Conservation (phyloP, 2,329 filamentous ascomycete genomes). For the Didymella sp. region DNA sequence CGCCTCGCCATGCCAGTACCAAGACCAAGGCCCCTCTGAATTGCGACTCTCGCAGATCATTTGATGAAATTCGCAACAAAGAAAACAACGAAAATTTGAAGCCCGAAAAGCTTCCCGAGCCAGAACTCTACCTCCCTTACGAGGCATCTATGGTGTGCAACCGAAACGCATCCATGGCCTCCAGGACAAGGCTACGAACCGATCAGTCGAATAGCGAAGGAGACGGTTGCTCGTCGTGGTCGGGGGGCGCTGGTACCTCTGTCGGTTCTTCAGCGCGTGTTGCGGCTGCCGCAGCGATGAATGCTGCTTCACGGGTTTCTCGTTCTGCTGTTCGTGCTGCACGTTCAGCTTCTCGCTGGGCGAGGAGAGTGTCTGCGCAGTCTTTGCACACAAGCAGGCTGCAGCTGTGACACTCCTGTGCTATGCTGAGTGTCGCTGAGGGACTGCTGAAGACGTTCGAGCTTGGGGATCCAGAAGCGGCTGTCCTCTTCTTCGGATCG, state of each 20-base stretch:
- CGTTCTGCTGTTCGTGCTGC: neutral
- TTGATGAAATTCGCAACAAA: neutral
- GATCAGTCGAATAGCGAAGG: neutral
- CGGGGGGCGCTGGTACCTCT: neutral
- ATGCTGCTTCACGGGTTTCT: neutral
- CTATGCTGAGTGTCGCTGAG: constrained; percentile 28
- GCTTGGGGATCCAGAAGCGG: neutral
- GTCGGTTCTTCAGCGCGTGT: neutral
- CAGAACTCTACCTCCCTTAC: neutral
- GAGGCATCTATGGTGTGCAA: too few relatives aligned
- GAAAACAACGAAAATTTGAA: neutral
- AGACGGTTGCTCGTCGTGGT: neutral
- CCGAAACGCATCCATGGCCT: neutral
- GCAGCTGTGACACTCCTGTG: constrained; percentile 36
- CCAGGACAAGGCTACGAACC: too few relatives aligned
- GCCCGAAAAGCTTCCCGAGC: neutral
- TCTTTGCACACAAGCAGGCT: constrained; percentile 32
- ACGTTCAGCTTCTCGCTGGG: constrained; percentile 5
- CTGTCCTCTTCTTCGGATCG: neutral
- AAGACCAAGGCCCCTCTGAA: neutral
- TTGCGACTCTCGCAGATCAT: neutral
- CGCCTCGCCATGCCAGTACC: constrained; percentile 3
- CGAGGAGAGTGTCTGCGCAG: constrained; percentile 25
- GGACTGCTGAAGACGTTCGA: constrained; percentile 1
- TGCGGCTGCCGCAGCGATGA: neutral